Percentiles rank a stretch among this genome's conserved stretches.
phyloP scores from a whole-genome alignment of 805 yeast genomes.

The Barnettozyma vustinii region DNA sequence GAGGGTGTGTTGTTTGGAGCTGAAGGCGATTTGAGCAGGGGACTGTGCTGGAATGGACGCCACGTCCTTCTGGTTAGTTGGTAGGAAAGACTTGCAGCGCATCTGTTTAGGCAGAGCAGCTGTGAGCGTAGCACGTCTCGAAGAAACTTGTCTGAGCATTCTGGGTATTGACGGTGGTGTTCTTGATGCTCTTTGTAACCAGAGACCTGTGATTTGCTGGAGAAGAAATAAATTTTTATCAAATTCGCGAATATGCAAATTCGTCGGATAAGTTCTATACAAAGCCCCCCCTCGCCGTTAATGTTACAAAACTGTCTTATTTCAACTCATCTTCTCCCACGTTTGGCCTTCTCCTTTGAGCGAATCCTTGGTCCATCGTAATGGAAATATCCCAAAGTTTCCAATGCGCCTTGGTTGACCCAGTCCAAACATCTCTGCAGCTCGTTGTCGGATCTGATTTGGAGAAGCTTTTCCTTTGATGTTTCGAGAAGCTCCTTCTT shows the following conservation, averaged over 20 bases:
- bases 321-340: slow-evolving; percentile 8
- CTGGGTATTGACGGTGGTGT: not conserved
- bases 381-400: slow-evolving; percentile 43
- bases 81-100: slow-evolving; percentile 6
- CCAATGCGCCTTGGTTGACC: slow-evolving; percentile 57
- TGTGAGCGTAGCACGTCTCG: not conserved
- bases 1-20: slow-evolving; percentile 20
- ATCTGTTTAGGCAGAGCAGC: not conserved
- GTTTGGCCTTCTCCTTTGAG: not conserved
- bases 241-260: not conserved
- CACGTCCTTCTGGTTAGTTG: slow-evolving; percentile 4
- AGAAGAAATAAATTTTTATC: not conserved
- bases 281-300: no score
- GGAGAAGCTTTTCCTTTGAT: slow-evolving; percentile 27
- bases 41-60: slow-evolving; percentile 5
- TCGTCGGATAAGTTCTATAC: not conserved
- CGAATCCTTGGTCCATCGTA: slow-evolving; percentile 42
- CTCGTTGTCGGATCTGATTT: slow-evolving; percentile 35
- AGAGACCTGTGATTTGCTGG: not conserved
- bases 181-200: not conserved
- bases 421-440: slow-evolving; percentile 47
- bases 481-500: slow-evolving; percentile 24
- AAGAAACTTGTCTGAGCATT: not conserved
- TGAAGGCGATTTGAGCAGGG: slow-evolving; percentile 23
- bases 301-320: no score